Base-by-base conservation (phyloP, 2,329 filamentous ascomycete species). In the Neopestalotiopsis clavispora region DNA sequence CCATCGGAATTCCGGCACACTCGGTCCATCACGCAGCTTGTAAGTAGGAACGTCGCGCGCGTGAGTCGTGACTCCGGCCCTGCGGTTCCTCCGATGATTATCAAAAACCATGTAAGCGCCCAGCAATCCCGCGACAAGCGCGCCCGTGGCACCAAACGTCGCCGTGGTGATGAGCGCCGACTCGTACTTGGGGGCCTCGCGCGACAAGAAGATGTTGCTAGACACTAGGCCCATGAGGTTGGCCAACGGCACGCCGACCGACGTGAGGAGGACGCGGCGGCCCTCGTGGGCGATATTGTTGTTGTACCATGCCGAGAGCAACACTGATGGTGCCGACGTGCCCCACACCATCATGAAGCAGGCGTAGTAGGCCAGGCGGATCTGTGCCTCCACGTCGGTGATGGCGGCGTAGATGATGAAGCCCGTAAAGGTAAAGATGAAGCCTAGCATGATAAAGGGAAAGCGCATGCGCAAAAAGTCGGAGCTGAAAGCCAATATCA, bases 271-370 rank as follows among this genome's bases (percentile, higher is more conserved):
- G 4, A 94, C 85, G 60, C 92, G 90, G 52, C 89, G 88, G 68
- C 91, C 90, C 79, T 95, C 93, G 74, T 95, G 88, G 1, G 92
- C 92, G 67, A 94, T 87, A 77, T 95, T 95, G 83, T 95, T 95
- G 81, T 93, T 94, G 81, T 94, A 94, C 90, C 90, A 91, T 6
- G 78, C 79, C 59, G 76, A 78, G 14, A 91, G 83, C 12, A 95
- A 83, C 6, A 94, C 92, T 0, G 89, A 92, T 0, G 93, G 92
- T 0, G 92, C 92, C 1, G 89, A 91, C 0, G 91, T 94, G 17
- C 92, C 92, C 90, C 91, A 94, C 9, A 90, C 92, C 91, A 94
- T 94, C 90, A 94, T 92, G 78, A 94, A 95, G 68, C 87, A 90
- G 5, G 92, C 91, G 71, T 90, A 94, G 75, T 94, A 94, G 0